Evolutionary conservation across 2,329 filamentous ascomycete species (phyloP), one percentile per base, ranked within the genome.

Genomic region (Cladosporium halotolerans): DNA sequence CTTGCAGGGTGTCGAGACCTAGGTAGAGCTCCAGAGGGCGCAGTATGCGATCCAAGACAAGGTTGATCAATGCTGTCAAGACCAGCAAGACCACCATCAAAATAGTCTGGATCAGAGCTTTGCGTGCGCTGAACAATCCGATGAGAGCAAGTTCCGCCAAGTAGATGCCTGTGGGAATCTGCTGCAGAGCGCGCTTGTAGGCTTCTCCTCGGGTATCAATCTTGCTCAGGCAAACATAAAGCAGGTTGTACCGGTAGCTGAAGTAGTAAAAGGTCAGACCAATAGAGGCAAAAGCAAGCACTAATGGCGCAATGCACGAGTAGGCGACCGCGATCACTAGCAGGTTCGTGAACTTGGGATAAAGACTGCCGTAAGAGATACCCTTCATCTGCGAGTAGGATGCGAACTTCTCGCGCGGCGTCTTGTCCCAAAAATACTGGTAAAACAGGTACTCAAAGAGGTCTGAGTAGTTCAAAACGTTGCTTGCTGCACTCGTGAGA

Each of bases 201-300:
- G 70, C 69, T 13, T 68, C 68, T 39, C 75, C 75, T 57, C 73
- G 72, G 28, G 75, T 77, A 55, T 78, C 75, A 49, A 75, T 68
- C 53, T 72, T 72, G 55, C 72, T 73, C 60, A 74, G 74, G 23
- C 60, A 45, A 10, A 75, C 72, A 59, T 75, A 78, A 9, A 77
- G 68, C 58, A 76, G 67, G 55, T 75, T 76, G 67, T 78, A 77
- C 14, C 73, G 70, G 63, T 73, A 77, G 48, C 70, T 73, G 40
- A 76, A 56, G 62, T 76, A 77, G 55, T 75, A 69, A 7, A 77
- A 66, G 32, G 60, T 62, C 28, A 77, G 64, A 13, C 74, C 73
- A 11, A 76, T 60, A 6, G 67, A 67, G 4, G 72, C 70, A 57
- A 78, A 77, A 36, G 72, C 72, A 1, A 77, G 63, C 6, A 76